A percentile compares a stretch with the other conserved stretches of the same genome.
Evolutionary conservation across 2,329 filamentous ascomycete genomes (phyloP).

Genomic region (Thelonectria discophora): DNA sequence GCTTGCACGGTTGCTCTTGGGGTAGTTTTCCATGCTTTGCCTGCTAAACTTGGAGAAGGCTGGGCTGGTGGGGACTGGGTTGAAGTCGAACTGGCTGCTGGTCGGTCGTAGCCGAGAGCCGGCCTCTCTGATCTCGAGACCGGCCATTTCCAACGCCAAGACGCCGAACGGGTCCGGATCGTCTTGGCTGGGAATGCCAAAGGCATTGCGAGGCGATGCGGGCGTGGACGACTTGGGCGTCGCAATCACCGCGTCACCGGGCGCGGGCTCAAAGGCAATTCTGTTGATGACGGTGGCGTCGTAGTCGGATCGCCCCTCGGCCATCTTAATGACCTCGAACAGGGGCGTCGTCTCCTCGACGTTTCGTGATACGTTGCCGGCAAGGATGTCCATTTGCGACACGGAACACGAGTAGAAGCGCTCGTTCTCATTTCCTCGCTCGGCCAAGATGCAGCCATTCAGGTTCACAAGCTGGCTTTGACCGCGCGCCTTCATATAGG

Average conservation of each 20-base stretch:
- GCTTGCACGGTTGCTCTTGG: constrained; percentile 74
- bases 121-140: constrained; percentile 90
- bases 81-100: constrained; percentile 85
- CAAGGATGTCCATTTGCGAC: constrained; percentile 64
- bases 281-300: constrained; percentile 73
- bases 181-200: constrained; percentile 80
- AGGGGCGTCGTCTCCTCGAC: constrained; percentile 67
- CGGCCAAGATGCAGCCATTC: constrained; percentile 64
- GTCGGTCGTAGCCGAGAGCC: constrained; percentile 73
- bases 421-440: constrained; percentile 68
- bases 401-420: constrained; percentile 63
- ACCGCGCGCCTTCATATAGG: constrained; percentile 67
- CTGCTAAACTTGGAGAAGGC: constrained; percentile 66
- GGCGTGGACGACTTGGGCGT: constrained; percentile 51
- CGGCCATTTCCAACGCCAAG: constrained; percentile 87
- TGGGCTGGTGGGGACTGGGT: constrained; percentile 79
- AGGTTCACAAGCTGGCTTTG: constrained; percentile 64
- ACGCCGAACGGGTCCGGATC: constrained; percentile 95
- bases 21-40: constrained; percentile 74
- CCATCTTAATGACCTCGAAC: constrained; percentile 85
- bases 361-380: constrained; percentile 64
- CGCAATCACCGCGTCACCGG: constrained; percentile 74
- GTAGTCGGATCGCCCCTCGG: constrained; percentile 82
- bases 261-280: constrained; percentile 72
- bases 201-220: constrained; percentile 58